These are phyloP conservation scores for Mrakia gelida DNA, from an alignment of 768 basidiomycete genomes.

Conservation along the genomic window DNA sequence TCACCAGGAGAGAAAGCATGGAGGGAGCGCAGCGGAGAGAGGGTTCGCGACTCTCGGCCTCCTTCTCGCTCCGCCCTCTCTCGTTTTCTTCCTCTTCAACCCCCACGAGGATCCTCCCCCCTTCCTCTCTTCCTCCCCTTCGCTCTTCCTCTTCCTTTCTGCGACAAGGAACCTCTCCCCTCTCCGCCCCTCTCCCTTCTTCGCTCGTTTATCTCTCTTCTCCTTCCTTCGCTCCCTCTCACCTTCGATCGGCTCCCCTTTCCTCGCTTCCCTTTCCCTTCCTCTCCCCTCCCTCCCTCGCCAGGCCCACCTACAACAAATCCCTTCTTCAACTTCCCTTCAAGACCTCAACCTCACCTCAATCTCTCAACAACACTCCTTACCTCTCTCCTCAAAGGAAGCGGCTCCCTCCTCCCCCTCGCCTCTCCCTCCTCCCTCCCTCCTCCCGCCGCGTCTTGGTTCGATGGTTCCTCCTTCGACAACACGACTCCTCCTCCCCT, in stretches of 20 bases:
- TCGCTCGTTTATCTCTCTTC: too few species aligned
- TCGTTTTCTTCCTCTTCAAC: not conserved
- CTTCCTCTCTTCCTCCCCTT: not conserved
- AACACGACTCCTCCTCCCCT: not conserved
- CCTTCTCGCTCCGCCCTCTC: too few species aligned
- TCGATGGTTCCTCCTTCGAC: conserved; percentile 3
- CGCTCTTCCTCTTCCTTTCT: not conserved
- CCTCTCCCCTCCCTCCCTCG: not conserved
- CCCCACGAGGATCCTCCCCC: not conserved
- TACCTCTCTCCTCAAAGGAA: too few species aligned
- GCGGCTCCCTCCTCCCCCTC: not conserved
- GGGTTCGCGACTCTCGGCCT: not conserved
- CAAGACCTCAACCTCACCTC: too few species aligned
- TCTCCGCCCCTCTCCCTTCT: too few species aligned
- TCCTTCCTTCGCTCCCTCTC: not conserved
- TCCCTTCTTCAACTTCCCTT: not conserved
- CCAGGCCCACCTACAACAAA: not conserved
- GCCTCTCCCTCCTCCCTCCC: not conserved
- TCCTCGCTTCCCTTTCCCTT: not conserved
- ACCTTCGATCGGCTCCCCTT: not conserved
- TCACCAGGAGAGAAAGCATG: too few species aligned
- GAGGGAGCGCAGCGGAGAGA: too few species aligned
- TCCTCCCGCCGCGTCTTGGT: not conserved
- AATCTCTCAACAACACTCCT: not conserved
- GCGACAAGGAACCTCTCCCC: not conserved